Base-by-base conservation (phyloP, 2,329 filamentous ascomycete species). In the Plectosphaerella cucumerina region DNA sequence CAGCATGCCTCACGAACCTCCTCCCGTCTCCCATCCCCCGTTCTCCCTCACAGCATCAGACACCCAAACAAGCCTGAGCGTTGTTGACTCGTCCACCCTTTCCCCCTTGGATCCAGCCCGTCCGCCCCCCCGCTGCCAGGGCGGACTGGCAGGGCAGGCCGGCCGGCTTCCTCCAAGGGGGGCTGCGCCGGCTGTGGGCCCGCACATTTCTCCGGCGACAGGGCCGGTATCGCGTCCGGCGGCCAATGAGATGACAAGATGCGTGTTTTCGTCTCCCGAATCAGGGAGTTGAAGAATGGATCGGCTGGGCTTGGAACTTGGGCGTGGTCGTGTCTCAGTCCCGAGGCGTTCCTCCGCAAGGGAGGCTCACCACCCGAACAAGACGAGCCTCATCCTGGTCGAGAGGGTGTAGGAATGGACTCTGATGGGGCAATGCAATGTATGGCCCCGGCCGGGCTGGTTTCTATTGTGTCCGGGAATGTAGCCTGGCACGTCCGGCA, bases 231-330 rank as follows among this genome's bases (percentile, higher is more conserved):
- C 26, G 39, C 39, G 39, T 20, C 39, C 8, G 39, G 10, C 17
- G 10, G 39, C 39, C 39, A 42, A 42, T 42, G 5, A 11, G 26
- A 31, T 10, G 6, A 31, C 8, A 31, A 11, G 12, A 42, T 20
- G 39, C n/a, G 39, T 42, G 39, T 20, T 12, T 42, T 42, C 39
- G 39, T 42, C 39, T 20, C 17, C 39, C 14, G 15, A 37, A 18
- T 37, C 9, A 37, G 11, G 39, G 39, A 20, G 39, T 42, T 42
- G 42, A 44, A 44, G 42, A 44, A 44, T 44, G 42, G 42, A 44
- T 44, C 42, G 42, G 5, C 42, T 44, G n/a, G 14, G 12, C 23
- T 17, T 21, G 42, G 21, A 26, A 44, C 23, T 31, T 15, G 42
- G 23, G 2, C n/a, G 14, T 44, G 42, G 20, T 26, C 18, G 14